These are phyloP conservation scores for Populus deltoides DNA, from an alignment of 345 rosid genomes.

Conservation along the genomic window DNA sequence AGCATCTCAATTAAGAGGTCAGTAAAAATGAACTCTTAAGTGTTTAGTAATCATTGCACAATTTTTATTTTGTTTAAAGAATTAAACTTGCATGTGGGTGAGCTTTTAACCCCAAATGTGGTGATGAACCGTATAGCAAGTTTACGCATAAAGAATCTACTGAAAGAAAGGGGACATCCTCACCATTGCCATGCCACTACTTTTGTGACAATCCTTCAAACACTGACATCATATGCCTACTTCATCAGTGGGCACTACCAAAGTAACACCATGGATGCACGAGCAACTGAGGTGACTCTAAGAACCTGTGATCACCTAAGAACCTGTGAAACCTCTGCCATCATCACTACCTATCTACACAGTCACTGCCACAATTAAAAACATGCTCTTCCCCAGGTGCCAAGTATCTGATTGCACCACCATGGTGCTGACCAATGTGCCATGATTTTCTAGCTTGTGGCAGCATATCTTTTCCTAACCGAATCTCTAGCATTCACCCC, in stretches of 20 bases:
- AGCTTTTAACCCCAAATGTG: background rate
- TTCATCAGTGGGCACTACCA: background rate
- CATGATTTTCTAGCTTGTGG: background rate
- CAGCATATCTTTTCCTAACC: background rate
- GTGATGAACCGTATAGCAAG: background rate
- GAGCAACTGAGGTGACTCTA: background rate
- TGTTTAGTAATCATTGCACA: background rate
- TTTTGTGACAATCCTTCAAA: background rate
- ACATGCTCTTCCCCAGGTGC: background rate
- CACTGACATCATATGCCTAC: background rate
- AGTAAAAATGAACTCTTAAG: background rate
- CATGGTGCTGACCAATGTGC: background rate
- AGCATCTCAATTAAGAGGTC: conserved; percentile 89
- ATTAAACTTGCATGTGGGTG: background rate
- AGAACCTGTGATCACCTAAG: background rate
- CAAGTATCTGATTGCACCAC: background rate
- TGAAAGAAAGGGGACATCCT: background rate
- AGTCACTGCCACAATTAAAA: background rate
- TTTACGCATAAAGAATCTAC: background rate
- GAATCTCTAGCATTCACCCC: background rate
- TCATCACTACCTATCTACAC: background rate
- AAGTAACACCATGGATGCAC: background rate
- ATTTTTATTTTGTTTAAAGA: background rate
- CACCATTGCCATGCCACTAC: background rate
- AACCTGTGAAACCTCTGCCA: background rate